These are phyloP conservation scores for Plantago ovata DNA, from an alignment of 257 asterid genomes.

Conservation along the genomic window DNA sequence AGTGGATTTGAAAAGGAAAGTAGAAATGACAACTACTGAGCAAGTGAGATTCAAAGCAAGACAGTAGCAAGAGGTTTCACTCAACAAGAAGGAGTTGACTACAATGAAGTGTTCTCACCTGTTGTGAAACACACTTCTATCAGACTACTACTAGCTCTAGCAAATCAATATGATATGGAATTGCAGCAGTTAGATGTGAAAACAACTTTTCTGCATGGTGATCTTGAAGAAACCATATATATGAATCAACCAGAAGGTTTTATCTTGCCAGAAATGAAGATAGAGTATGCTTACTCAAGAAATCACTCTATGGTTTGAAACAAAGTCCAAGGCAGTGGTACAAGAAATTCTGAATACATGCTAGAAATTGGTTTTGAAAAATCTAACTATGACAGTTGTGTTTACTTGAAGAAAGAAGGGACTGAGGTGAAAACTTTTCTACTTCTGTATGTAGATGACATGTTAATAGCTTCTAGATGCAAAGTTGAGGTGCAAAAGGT, in stretches of 20 bases:
- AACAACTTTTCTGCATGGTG: no score
- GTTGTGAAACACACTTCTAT: not conserved
- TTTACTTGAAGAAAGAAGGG: no score
- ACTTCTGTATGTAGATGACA: no score
- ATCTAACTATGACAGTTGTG: no score
- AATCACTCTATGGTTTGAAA: not conserved
- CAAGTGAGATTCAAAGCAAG: not conserved
- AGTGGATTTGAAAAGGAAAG: not conserved
- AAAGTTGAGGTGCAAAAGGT: not conserved
- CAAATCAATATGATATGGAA: not conserved
- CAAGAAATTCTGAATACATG: no score
- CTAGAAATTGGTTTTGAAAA: no score
- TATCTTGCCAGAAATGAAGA: not conserved
- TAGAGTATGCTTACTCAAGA: not conserved
- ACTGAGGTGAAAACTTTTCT: no score
- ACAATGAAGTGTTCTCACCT: not conserved
- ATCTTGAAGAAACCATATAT: no score
- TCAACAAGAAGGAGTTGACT: not conserved
- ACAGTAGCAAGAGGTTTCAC: not conserved
- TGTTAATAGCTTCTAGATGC: not conserved
- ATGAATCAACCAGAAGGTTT: not conserved
- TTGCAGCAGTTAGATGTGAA: no score
- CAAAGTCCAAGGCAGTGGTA: no score
- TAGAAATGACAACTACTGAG: not conserved
- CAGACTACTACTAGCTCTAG: not conserved